Base-by-base conservation (phyloP, 345 rosid genomes). In the Draba incana region DNA sequence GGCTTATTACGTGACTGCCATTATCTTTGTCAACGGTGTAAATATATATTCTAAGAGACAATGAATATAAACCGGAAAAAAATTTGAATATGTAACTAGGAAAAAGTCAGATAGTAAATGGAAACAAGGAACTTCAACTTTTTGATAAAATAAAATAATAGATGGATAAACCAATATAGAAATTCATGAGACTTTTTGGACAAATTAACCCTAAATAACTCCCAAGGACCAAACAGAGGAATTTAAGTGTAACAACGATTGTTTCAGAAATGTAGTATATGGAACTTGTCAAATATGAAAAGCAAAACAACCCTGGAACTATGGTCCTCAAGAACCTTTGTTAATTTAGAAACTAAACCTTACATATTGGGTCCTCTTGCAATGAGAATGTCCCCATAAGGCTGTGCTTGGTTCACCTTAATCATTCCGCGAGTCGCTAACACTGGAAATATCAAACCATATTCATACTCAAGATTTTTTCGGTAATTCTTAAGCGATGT, bases 301-400 rank as follows among this genome's bases (percentile, higher is more conserved):
- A 48, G 66, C 43, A 39, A 57, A 48, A 25, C 3, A n/a, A 4
- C 0, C 10, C 5, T 0, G 41, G 24, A 60, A 60, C 38, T 23
- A 8, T 43, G 25, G 50, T 44, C 27, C 62, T 16, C 12, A 20
- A 31, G 28, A 58, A 7, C 14, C 20, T 41, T 63, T 11, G n/a
- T 11, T 16, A 64, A 51, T 42, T 62, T 47, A 64, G 54, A 74
- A 15, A 45, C 6, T 28, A 45, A 53, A 12, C 37, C 30, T 75
- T 63, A 86, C 85, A 85, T 85, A 54, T 80, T 88, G 39, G 82
- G 54, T 76, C 97, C 96, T 76, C 78, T 80, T 20, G 89, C 84
- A 67, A 92, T 78, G 73, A 83, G 79, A 78, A 90, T 82, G 51
- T 90, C 97, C 6, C 92, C 92, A 44, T 81, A 90, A 57, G 98